Conservation (phyloP, 2,329 filamentous ascomycete genomes). For the Claviceps monticola region DNA sequence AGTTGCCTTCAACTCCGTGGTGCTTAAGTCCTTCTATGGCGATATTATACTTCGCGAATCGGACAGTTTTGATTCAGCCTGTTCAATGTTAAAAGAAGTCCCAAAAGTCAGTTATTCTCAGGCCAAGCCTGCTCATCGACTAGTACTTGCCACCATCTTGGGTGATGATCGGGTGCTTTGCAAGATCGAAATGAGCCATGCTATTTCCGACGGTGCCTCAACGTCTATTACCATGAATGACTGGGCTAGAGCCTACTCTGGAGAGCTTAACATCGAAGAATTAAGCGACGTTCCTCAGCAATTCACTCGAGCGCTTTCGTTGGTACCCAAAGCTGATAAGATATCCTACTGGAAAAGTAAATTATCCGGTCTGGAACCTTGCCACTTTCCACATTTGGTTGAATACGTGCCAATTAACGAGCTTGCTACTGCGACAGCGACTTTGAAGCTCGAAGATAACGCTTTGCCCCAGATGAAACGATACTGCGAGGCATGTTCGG, state of each 20-base stretch:
- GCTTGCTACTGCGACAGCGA: background rate
- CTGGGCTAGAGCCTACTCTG: constrained; percentile 2
- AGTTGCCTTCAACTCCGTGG: constrained; percentile 4
- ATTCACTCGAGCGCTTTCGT: background rate
- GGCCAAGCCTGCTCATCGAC: constrained; percentile 1
- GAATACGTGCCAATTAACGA: background rate
- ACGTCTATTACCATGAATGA: constrained; percentile 3
- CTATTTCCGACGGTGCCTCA: constrained; percentile 6
- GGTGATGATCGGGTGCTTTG: constrained; percentile 2
- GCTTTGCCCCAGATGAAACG: background rate
- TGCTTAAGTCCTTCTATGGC: background rate
- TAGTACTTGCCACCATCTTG: background rate
- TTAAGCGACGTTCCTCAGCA: background rate
- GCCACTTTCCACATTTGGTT: constrained; percentile 2
- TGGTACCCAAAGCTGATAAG: constrained; percentile 2
- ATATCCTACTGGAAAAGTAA: constrained; percentile 6
- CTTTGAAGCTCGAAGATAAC: background rate
- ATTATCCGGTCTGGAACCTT: constrained; percentile 4
- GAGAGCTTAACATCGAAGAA: background rate
- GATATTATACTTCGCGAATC: background rate
- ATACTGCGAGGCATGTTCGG: background rate
- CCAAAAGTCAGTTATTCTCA: background rate
- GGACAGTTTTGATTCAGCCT: background rate
- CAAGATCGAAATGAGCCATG: constrained; percentile 7
- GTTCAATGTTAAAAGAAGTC: background rate